Evolutionary conservation across 495 filamentous ascomycete genomes (phyloP).

Genomic region (Stereocaulon alpinum): DNA sequence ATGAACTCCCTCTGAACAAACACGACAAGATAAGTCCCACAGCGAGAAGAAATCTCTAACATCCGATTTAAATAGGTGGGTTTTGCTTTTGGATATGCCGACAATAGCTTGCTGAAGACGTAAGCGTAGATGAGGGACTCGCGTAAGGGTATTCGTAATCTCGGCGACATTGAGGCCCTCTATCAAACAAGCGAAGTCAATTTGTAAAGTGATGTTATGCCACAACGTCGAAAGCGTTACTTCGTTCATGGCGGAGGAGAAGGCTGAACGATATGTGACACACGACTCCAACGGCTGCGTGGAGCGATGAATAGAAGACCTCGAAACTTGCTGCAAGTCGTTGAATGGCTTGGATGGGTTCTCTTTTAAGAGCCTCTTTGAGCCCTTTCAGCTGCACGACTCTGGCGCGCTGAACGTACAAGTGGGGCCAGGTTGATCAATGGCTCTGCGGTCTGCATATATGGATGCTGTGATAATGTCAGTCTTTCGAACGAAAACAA

Average conservation of each 20-base stretch:
- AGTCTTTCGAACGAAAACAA: constrained; percentile 18
- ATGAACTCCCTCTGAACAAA: background rate
- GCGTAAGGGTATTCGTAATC: background rate
- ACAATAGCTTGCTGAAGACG: background rate
- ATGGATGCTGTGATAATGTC: constrained; percentile 61
- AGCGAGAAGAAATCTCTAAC: background rate
- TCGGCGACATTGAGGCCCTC: background rate
- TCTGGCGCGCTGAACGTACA: constrained; percentile 73
- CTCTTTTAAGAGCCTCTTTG: constrained; percentile 42
- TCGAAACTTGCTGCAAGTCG: background rate
- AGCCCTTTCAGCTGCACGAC: constrained; percentile 74
- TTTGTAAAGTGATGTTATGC: background rate
- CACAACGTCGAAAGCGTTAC: constrained; percentile 1
- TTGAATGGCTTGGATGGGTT: background rate
- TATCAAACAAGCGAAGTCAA: background rate
- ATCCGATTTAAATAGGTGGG: background rate
- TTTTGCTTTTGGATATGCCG: background rate
- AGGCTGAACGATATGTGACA: background rate
- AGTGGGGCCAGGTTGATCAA: constrained; percentile 70
- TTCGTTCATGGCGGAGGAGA: background rate
- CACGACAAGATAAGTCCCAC: background rate
- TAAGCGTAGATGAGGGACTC: background rate
- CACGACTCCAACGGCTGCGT: background rate
- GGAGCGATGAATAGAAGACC: background rate
- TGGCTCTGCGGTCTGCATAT: constrained; percentile 67